A percentile compares a stretch with the other conserved stretches of the same genome.
Conservation (phyloP, 139 green algal species). For the Coelastrella sp. region DNA sequence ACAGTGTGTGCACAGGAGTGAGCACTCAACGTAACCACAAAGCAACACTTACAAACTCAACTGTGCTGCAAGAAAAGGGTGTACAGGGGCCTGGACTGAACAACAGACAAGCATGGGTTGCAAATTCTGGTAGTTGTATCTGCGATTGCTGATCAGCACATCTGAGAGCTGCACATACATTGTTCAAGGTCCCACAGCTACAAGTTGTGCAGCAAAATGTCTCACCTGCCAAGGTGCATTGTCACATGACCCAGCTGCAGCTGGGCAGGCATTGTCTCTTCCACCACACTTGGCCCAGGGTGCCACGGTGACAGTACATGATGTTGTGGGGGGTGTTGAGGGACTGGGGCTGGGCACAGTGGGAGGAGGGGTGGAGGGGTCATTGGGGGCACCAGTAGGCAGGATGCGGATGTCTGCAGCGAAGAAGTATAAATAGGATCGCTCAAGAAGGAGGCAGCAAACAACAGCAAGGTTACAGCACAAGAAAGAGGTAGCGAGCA, state of each 20-base stretch:
- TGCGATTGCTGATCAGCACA: too few relatives aligned
- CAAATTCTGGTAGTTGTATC: too few relatives aligned
- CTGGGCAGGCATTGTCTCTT: not conserved
- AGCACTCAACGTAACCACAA: not conserved
- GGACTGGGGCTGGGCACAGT: not conserved
- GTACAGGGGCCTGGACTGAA: too few relatives aligned
- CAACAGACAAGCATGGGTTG: too few relatives aligned
- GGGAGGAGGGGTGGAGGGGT: not conserved
- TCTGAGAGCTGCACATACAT: too few relatives aligned
- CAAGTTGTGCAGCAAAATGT: too few relatives aligned
- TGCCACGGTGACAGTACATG: not conserved
- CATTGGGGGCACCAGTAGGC: not conserved
- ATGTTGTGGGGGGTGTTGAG: not conserved
- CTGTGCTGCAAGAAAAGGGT: too few relatives aligned
- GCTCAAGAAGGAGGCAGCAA: not conserved
- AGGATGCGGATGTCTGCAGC: conserved; percentile 30
- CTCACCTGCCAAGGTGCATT: not conserved
- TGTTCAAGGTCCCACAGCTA: not conserved
- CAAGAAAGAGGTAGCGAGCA: too few relatives aligned
- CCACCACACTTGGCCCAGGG: not conserved
- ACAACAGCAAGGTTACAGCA: too few relatives aligned
- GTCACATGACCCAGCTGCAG: not conserved
- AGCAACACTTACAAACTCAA: too few relatives aligned
- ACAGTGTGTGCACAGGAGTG: not conserved
- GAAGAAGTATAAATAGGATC: not conserved